Evolutionary conservation across 2,329 filamentous ascomycete species (phyloP), one percentile per base, ranked within the genome.

Genomic region (Fusarium mundagurra): DNA sequence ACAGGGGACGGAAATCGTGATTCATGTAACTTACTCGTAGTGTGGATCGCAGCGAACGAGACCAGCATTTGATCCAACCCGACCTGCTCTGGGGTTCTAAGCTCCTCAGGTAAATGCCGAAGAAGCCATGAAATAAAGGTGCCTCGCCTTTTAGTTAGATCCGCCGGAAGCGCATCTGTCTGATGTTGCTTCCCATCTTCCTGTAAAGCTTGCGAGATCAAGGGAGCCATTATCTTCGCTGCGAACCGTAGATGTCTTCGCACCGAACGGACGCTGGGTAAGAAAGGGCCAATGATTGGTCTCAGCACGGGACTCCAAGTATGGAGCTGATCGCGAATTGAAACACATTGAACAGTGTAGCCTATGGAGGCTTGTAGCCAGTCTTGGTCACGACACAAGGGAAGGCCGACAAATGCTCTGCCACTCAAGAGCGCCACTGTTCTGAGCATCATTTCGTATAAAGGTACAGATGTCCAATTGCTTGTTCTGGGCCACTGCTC

Each of bases 1-100:
- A 8, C 2, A 3, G 12, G 9, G 5, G 0, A 22, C 6, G 0
- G n/a, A 20, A 2, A 2, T 5, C 1, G 4, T 9, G 14, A 5
- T 13, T 6, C 11, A 4, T 34, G 4, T 7, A 13, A 24, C 53
- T 14, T 24, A 57, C 38, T 57, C 0, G 53, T 57, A 16, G 38
- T 57, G 6, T 57, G 53, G 9, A 57, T 57, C 1, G 29, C 53
- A 27, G 53, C 29, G 17, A 57, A 57, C 0, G 53, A 43, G 10
- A 57, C 38, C 8, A 57, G 27, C 53, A 57, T 57, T 33, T 57
- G 53, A 18, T 57, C 53, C 8, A 57, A 14, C 1, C 53, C 53
- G 7, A 57, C 29, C 0, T 31, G 24, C 8, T 57, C 53, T 2
- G 53, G 38, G 11, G 27, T 43, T 22, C 36, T 57, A 14, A 57